Conservation (phyloP, 2,329 filamentous ascomycete genomes). For the Zasmidium cellare region DNA sequence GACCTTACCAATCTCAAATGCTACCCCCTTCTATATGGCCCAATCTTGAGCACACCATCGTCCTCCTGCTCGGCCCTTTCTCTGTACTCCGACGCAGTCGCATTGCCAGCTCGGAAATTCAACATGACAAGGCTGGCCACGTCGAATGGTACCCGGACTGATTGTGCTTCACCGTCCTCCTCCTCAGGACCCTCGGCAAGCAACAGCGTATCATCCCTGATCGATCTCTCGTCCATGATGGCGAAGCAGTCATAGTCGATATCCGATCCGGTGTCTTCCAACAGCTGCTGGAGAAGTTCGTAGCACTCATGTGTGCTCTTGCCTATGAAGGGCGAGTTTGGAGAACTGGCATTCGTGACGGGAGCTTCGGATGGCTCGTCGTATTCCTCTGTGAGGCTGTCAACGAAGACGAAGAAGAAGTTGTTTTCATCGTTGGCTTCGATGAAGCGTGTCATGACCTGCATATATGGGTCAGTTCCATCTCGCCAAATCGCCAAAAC, state of each 20-base stretch:
- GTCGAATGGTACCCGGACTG: background rate
- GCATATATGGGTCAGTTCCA: background rate
- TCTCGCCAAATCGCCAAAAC: too few species aligned
- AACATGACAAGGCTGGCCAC: background rate
- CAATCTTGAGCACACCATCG: background rate
- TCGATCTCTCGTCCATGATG: slow-evolving; percentile 7
- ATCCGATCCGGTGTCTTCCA: slow-evolving; percentile 5
- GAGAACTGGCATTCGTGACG: background rate
- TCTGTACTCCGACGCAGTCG: background rate
- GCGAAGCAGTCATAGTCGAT: background rate
- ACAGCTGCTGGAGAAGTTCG: slow-evolving; percentile 6
- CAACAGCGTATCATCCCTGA: slow-evolving; percentile 5
- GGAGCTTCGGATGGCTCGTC: background rate
- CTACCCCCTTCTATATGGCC: background rate
- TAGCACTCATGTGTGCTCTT: slow-evolving; percentile 4
- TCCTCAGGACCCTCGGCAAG: background rate
- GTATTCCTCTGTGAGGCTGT: slow-evolving; percentile 7
- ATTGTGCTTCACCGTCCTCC: background rate
- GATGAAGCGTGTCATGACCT: slow-evolving; percentile 9
- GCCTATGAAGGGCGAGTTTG: slow-evolving; percentile 6
- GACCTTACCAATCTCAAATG: too few species aligned
- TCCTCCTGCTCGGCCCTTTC: background rate
- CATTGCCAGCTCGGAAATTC: background rate
- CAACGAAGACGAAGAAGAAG: slow-evolving; percentile 4
- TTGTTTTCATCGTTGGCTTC: background rate